Evolutionary conservation across 495 filamentous ascomycete genomes (phyloP).

Genomic region (Xylaria scruposa): DNA sequence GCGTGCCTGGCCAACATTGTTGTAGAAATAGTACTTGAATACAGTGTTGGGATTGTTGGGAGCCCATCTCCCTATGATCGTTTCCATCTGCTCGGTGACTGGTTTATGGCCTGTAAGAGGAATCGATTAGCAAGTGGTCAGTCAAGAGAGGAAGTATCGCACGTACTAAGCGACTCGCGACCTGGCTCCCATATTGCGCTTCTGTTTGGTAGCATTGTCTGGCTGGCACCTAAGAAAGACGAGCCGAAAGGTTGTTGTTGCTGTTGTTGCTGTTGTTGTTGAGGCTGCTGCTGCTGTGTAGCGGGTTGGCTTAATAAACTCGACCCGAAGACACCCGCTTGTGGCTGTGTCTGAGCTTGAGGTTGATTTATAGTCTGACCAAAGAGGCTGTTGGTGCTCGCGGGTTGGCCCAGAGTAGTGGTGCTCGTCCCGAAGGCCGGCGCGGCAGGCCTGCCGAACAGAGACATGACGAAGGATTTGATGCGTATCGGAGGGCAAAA

Average conservation of each 20-base stretch:
- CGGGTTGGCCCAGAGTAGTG: slow-evolving; percentile 27
- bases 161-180: slow-evolving; percentile 52
- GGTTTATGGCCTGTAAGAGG: slow-evolving; percentile 65
- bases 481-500: not conserved
- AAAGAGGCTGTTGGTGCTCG: slow-evolving; percentile 26
- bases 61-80: slow-evolving; percentile 85
- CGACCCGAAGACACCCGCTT: slow-evolving; percentile 27
- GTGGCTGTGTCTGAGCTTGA: slow-evolving; percentile 33
- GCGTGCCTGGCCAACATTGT: slow-evolving; percentile 78
- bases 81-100: slow-evolving; percentile 81
- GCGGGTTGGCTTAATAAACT: slow-evolving; percentile 28
- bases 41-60: slow-evolving; percentile 70
- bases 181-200: slow-evolving; percentile 57
- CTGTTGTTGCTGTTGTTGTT: not conserved
- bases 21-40: slow-evolving; percentile 94
- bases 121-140: slow-evolving; percentile 24
- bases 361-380: slow-evolving; percentile 31
- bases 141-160: not conserved
- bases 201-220: slow-evolving; percentile 43
- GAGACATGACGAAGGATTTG: slow-evolving; percentile 27
- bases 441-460: slow-evolving; percentile 36
- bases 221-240: slow-evolving; percentile 44
- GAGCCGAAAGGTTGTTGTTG: slow-evolving; percentile 30
- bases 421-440: slow-evolving; percentile 31
- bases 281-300: slow-evolving; percentile 24